phyloP scores from a whole-genome alignment of 768 basidiomycete genomes.

The Amanita rimosa region DNA sequence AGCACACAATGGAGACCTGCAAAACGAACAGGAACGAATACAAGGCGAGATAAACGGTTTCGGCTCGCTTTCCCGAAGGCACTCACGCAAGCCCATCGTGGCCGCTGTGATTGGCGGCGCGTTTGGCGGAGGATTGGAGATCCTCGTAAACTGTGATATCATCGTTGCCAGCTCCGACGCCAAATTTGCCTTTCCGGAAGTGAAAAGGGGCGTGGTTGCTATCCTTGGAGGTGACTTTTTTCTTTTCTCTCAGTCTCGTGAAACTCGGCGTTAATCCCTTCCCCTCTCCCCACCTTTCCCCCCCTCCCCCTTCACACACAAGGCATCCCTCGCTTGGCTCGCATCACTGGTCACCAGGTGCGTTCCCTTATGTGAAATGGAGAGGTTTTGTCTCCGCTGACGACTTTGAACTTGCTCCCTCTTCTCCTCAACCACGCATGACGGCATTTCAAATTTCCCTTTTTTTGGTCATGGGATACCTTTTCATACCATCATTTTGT shows the following conservation, averaged over 20 bases:
- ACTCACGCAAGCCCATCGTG: constrained; percentile 61
- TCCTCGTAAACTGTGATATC: constrained; percentile 67
- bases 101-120: constrained; percentile 75
- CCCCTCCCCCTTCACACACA: not conserved
- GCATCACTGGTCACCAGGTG: constrained; percentile 69
- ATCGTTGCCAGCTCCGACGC: constrained; percentile 60
- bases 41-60: constrained; percentile 45
- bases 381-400: too few species aligned
- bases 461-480: not conserved
- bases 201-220: constrained; percentile 67
- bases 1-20: constrained; percentile 28
- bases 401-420: too few species aligned
- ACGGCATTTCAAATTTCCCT: constrained; percentile 4
- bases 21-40: constrained; percentile 31
- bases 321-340: constrained; percentile 62
- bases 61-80: constrained; percentile 61
- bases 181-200: constrained; percentile 67
- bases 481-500: not conserved
- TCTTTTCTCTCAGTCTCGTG: too few species aligned
- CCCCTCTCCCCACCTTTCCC: not conserved
- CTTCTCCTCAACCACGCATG: too few species aligned
- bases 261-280: not conserved
- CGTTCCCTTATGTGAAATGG: too few species aligned
- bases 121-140: constrained; percentile 56
- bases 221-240: constrained; percentile 59